phyloP scores from a whole-genome alignment of 2,329 filamentous ascomycete species.

The Monilinia fructicola region DNA sequence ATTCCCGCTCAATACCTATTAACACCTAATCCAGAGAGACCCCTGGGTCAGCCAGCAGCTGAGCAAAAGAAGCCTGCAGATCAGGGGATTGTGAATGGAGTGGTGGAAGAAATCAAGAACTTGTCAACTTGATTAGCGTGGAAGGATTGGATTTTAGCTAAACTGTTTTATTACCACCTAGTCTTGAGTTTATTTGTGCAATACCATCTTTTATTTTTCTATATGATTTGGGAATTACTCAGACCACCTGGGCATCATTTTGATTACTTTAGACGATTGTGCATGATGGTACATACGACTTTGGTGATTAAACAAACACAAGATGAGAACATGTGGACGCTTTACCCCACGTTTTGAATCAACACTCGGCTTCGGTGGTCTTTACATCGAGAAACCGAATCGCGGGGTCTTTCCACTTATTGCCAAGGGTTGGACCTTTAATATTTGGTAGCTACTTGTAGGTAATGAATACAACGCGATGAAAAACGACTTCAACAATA shows the following conservation, averaged over 20 bases:
- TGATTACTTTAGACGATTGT: neutral
- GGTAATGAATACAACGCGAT: neutral
- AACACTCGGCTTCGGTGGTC: constrained; percentile 25
- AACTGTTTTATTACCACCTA: constrained; percentile 16
- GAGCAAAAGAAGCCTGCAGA: constrained; percentile 32
- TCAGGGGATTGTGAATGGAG: constrained; percentile 42
- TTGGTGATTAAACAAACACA: too few relatives aligned
- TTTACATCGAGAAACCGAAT: constrained; percentile 29
- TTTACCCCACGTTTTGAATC: constrained; percentile 18
- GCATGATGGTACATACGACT: neutral
- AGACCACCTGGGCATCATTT: neutral
- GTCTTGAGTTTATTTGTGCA: neutral
- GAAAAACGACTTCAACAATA: neutral
- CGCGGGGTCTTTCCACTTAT: constrained; percentile 27
- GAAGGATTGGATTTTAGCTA: neutral
- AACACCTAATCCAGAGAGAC: constrained; percentile 59
- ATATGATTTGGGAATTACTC: neutral
- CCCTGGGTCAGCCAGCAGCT: constrained; percentile 40
- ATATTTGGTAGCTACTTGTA: neutral
- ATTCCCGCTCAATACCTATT: constrained; percentile 74
- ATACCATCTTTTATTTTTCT: neutral
- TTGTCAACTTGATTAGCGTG: constrained; percentile 29
- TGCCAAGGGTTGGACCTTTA: constrained; percentile 12
- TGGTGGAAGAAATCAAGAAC: constrained; percentile 34
- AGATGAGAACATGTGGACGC: neutral